phyloP scores from a whole-genome alignment of 192 early-diverging fungal species.

The Podila clonocystis region DNA sequence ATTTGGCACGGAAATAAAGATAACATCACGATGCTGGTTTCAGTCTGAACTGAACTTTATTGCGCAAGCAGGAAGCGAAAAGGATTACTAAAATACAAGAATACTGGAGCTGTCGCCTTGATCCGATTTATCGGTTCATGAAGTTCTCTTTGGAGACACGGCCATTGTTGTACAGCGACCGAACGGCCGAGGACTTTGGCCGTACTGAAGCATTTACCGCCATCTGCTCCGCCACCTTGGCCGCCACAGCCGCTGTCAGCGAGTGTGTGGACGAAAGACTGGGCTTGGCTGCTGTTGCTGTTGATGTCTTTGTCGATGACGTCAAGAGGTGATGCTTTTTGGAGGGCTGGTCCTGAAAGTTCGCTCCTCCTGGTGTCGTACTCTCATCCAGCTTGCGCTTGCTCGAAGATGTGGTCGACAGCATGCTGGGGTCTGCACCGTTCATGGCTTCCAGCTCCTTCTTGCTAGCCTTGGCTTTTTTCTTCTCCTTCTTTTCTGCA shows the following conservation, averaged over 20 bases:
- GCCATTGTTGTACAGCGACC: slow-evolving; percentile 39
- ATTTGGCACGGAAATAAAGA: no score
- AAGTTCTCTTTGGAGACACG: slow-evolving; percentile 35
- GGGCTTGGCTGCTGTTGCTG: neutral
- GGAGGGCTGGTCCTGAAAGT: slow-evolving; percentile 12
- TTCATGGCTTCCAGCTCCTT: slow-evolving; percentile 52
- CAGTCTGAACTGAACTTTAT: no score
- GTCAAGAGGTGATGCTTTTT: slow-evolving; percentile 21
- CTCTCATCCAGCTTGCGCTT: slow-evolving; percentile 44
- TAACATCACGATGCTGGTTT: no score
- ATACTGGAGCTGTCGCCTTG: no score
- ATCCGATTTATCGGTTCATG: slow-evolving; percentile 30
- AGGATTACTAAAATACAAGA: no score
- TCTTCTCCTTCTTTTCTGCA: slow-evolving; percentile 62
- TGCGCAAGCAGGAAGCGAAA: no score
- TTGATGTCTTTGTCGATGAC: neutral
- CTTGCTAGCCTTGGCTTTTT: slow-evolving; percentile 52
- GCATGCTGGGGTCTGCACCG: slow-evolving; percentile 23
- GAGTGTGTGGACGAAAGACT: slow-evolving; percentile 33
- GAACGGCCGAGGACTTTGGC: slow-evolving; percentile 34
- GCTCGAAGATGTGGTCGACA: slow-evolving; percentile 16
- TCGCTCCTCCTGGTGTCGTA: neutral
- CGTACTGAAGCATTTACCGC: slow-evolving; percentile 34
- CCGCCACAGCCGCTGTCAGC: slow-evolving; percentile 51
- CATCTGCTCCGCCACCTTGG: slow-evolving; percentile 57